These are phyloP conservation scores for Zygoascus hellenicus DNA, from an alignment of 1,139 yeast species.

Conservation along the genomic window DNA sequence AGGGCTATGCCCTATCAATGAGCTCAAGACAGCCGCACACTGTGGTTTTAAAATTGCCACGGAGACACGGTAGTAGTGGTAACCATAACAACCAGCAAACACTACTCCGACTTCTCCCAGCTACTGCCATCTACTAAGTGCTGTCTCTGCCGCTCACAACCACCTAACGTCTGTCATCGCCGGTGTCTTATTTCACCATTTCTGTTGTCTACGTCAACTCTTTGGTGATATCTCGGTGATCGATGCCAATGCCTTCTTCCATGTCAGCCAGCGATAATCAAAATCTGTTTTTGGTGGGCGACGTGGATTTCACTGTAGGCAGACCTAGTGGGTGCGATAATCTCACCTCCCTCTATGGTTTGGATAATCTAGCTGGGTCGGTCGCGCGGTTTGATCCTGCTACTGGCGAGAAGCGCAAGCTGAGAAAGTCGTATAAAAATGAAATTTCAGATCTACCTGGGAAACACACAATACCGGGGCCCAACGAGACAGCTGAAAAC, in stretches of 20 bases:
- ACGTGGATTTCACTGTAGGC: constrained; percentile 12
- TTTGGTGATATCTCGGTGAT: no score
- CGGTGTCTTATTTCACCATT: no score
- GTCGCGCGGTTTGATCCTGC: constrained; percentile 85
- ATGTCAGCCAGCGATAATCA: constrained; percentile 5
- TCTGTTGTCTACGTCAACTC: neutral
- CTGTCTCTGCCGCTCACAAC: neutral
- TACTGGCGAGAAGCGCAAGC: constrained; percentile 84
- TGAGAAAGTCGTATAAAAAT: constrained; percentile 88
- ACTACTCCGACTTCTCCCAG: neutral
- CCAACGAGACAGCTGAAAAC: constrained; percentile 23
- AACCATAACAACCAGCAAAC: neutral
- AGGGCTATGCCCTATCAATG: constrained; percentile 4
- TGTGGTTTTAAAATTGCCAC: constrained; percentile 5
- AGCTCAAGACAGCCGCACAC: no score
- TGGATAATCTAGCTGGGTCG: constrained; percentile 63
- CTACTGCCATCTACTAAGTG: neutral
- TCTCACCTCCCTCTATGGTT: constrained; percentile 60
- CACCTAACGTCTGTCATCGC: no score
- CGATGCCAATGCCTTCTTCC: constrained; percentile 5
- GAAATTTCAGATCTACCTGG: constrained; percentile 87
- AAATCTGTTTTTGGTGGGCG: constrained; percentile 10
- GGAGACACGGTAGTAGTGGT: constrained; percentile 2
- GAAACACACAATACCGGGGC: constrained; percentile 49
- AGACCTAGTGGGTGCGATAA: constrained; percentile 69